Base-by-base conservation (phyloP, 148 eudicot genomes). In the Tetragonia tetragonoides region DNA sequence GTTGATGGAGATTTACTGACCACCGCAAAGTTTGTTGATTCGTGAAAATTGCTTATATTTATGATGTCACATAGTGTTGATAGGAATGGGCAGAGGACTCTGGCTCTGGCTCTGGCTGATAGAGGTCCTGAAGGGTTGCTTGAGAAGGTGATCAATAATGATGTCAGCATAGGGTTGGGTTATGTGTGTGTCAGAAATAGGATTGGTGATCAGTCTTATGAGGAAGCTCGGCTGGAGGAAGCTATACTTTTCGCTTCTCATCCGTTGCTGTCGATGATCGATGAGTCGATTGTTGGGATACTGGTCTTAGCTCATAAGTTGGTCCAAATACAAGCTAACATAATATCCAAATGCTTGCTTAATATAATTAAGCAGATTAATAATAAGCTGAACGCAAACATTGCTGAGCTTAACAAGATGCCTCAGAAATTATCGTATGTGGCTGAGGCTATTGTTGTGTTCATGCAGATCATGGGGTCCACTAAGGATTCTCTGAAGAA, bases 1-100 rank as follows among this genome's bases (percentile, higher is more conserved):
- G 86, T 94, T 75, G 91, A 94, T 77, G 98, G 98, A 69, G 97
- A 94, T 84, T 76, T 94, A 73, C 39, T 20, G 38, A 82, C 77
- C 65, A 94, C 98, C 21, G 79, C 80, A 12, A 89, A 87, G 68
- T 94, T 94, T 59, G 83, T 91, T 57, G 98, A 94, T 79, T 78
- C 91, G 6, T 94, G 85, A 94, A 84, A 80, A 94, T 94, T 69
- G 89, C 98, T 42, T 94, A 94, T 68, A 92, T 94, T 66, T 0
- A 78, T 84, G 70, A 79, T 85, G 85, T 82, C 87, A 0, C 87
- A 78, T 17, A 77, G 60, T 44, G 85, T 85, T 0, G 87, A 85
- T 51, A 77, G 34, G 21, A 73, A 77, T 3, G 87, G 87, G 6
- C 59, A 78, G 75, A 76, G 88, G 77, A 86, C 88, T 3, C 79